Evolutionary conservation across 495 filamentous ascomycete species (phyloP), one percentile per base, ranked within the genome.

Genomic region (Talaromyces liani): DNA sequence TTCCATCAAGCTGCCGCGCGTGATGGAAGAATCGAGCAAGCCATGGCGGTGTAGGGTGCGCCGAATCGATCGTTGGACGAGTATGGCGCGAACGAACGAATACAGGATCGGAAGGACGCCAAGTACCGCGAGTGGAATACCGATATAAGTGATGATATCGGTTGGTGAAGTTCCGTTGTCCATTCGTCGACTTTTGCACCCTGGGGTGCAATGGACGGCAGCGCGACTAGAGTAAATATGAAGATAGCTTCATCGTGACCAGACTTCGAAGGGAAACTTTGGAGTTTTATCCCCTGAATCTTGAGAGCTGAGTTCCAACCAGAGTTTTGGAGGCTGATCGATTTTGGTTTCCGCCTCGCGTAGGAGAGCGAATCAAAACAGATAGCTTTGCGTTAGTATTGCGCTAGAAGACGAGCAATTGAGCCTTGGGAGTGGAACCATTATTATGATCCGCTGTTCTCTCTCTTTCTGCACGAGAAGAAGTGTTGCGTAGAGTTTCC

Each of bases 81-180:
- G 69, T 34, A 87, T 75, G 4, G 81, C 83, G 66, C 86, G 73
- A 45, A 75, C 45, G 36, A 61, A 68, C 3, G 76, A 88, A 72
- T 87, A 88, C 20, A 88, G 74, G 61, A 88, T 88, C 0, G 86
- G 85, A 6, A 87, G 73, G n/a, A 87, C 84, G n/a, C 87, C 86
- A 8, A 88, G 73, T 7, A 88, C 85, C 3, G 84, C 86, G 41
- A 89, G 75, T 18, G 86, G 86, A 2, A 89, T 77, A 62, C 85
- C 85, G 66, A 87, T 82, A 69, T 83, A 81, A 57, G 78, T 80
- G 59, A 81, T 80, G 6, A 81, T 72, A 61, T 82, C 75, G 8
- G 73, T 58, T 53, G 70, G 69, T 29, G 65, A 68, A n/a, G 65
- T 58, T 63, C 60, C 60, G 45, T 54, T 62, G 29, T 51, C 47